phyloP scores from a whole-genome alignment of 2,329 filamentous ascomycete species.

The Aspergillus unguis region DNA sequence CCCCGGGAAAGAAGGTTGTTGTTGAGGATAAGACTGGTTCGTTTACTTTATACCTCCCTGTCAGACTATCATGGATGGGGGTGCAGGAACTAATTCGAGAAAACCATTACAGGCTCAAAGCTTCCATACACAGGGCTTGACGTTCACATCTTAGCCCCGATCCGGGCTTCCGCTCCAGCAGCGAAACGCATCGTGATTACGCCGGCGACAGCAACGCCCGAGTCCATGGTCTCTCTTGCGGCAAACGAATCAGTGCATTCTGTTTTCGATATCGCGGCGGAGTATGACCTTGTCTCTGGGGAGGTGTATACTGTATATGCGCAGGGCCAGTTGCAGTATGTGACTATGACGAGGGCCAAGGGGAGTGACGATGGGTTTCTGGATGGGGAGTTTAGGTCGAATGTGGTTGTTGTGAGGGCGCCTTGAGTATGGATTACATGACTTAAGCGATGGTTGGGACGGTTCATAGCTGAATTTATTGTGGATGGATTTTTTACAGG shows the following conservation, averaged over 20 bases:
- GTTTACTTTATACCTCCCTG: not conserved
- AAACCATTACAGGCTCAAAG: not conserved
- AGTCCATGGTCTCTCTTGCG: constrained; percentile 9
- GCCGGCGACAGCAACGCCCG: too few relatives aligned
- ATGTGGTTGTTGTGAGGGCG: too few relatives aligned
- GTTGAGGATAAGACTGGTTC: constrained; percentile 8
- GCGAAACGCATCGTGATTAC: too few relatives aligned
- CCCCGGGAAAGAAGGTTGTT: constrained; percentile 13
- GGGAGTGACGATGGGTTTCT: too few relatives aligned
- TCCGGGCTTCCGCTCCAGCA: too few relatives aligned
- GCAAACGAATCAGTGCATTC: constrained; percentile 14
- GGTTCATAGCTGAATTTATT: too few relatives aligned
- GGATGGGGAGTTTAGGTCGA: too few relatives aligned
- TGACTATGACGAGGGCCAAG: too few relatives aligned
- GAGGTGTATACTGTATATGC: not conserved
- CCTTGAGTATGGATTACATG: too few relatives aligned
- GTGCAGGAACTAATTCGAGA: not conserved
- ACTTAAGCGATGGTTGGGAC: too few relatives aligned
- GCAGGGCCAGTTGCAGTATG: not conserved
- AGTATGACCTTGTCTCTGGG: constrained; percentile 7
- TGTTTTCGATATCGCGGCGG: constrained; percentile 12
- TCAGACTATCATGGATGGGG: too few relatives aligned
- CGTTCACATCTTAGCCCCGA: constrained; percentile 8
- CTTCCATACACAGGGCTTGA: constrained; percentile 10
- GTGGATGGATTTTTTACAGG: too few relatives aligned